These are phyloP conservation scores for Phlyctochytrium bullatum DNA, from an alignment of 192 early-diverging fungal genomes.

Conservation along the genomic window DNA sequence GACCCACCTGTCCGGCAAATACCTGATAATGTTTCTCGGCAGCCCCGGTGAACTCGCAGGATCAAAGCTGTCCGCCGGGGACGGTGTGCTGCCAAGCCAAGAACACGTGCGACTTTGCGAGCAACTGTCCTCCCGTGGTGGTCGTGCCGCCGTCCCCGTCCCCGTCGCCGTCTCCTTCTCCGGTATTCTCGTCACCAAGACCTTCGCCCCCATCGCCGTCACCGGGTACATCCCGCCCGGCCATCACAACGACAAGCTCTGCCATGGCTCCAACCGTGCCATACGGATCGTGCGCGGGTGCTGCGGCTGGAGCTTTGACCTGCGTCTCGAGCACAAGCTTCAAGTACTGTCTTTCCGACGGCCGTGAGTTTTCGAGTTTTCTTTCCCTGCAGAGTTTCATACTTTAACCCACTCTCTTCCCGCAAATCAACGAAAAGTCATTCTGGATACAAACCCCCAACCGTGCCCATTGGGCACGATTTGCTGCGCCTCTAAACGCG, in stretches of 20 bases:
- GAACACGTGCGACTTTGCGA: conserved; percentile 2
- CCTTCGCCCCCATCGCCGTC: not conserved
- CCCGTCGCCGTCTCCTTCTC: not conserved
- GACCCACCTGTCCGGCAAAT: too few species aligned
- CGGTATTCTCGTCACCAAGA: not conserved
- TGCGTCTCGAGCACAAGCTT: not conserved
- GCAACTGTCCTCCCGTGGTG: conserved; percentile 1
- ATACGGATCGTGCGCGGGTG: not conserved
- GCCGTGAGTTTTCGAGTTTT: too few species aligned
- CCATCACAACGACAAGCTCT: not conserved
- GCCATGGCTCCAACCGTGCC: too few species aligned
- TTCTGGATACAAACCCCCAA: too few species aligned
- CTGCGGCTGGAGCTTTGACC: not conserved
- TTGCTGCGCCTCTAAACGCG: conserved; percentile 14
- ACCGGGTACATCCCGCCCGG: not conserved
- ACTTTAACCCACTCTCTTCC: too few species aligned
- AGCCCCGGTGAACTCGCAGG: too few species aligned
- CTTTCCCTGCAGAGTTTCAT: too few species aligned
- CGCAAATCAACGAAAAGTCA: too few species aligned
- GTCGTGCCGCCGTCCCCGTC: not conserved
- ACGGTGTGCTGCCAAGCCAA: not conserved
- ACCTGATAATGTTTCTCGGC: too few species aligned
- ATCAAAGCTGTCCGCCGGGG: not conserved
- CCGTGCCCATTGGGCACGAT: conserved; percentile 1
- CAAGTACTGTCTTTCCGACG: not conserved